These are phyloP conservation scores for Lunularia cruciata DNA, from an alignment of 225 moss, liverwort and hornwort genomes.

Conservation along the genomic window DNA sequence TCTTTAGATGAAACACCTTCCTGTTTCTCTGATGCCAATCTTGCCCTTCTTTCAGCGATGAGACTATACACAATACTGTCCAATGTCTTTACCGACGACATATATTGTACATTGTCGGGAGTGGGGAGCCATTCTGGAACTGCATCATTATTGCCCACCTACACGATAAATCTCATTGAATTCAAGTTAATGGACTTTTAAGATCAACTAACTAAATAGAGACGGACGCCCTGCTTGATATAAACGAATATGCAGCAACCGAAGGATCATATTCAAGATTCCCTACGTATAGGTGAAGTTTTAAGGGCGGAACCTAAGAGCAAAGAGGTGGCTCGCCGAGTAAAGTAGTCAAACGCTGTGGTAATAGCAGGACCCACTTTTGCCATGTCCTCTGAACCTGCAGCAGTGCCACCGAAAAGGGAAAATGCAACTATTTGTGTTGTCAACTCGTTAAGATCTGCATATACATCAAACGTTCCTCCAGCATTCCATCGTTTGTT, in stretches of 20 bases:
- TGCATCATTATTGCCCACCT: slow-evolving; percentile 42
- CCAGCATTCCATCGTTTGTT: slow-evolving; percentile 49
- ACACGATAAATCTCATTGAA: slow-evolving; percentile 20
- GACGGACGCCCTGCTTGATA: too few species aligned
- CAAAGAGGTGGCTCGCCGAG: slow-evolving; percentile 63
- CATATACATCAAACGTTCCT: slow-evolving; percentile 55
- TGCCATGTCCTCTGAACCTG: slow-evolving; percentile 51
- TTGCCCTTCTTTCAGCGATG: slow-evolving; percentile 59
- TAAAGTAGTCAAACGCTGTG: slow-evolving; percentile 66
- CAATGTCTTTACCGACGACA: slow-evolving; percentile 47
- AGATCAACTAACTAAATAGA: too few species aligned
- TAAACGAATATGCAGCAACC: too few species aligned
- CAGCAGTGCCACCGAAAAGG: slow-evolving; percentile 52
- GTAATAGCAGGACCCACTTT: slow-evolving; percentile 67
- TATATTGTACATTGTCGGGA: slow-evolving; percentile 61
- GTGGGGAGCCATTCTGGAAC: slow-evolving; percentile 84
- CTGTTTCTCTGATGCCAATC: slow-evolving; percentile 30
- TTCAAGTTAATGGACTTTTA: slow-evolving; percentile 1
- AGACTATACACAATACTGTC: slow-evolving; percentile 58
- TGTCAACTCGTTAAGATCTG: slow-evolving; percentile 61
- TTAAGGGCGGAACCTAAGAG: slow-evolving; percentile 44
- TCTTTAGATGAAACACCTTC: slow-evolving; percentile 35
- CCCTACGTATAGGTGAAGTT: background rate
- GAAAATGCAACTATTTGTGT: slow-evolving; percentile 62
- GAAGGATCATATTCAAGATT: background rate